Base-by-base conservation (phyloP, 768 basidiomycete species). In the Lyophyllum shimeji region DNA sequence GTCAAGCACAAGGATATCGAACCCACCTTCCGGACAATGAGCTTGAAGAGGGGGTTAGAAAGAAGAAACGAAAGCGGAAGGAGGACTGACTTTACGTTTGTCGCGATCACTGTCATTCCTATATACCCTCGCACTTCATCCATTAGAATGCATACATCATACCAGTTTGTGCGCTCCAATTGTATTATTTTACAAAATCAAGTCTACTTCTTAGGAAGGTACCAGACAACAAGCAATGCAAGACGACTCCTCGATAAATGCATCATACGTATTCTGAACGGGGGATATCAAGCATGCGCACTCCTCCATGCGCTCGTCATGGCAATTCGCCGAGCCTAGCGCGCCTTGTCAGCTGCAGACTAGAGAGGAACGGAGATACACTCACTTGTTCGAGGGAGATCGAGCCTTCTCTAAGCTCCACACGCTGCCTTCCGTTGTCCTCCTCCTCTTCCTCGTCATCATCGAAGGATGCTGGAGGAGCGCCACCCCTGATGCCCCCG, bases 371-470 rank as follows among this genome's bases (percentile, higher is more conserved):
- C 33, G 23, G 18, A 46, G 55, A 33, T 44, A 33, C 18, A 69
- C 79, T 24, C 62, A 93, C 94, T 82, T 98, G 96, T 61, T 98
- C 96, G 56, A 97, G 77, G 12, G 91, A 88, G 69, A 99, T 98
- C 27, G 87, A 85, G 63, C 87, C 90, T 65, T 93, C 90, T 61
- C 80, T 76, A 60, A 96, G 74, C 64, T 89, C 87, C 21, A 97
- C 83, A 60, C 76, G 83, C 69, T 94, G 90, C 63, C 78, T 78
- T 17, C 84, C 82, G 50, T n/a, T n/a, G n/a, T 82, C 76, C 0
- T 81, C 79, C 1, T 86, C 93, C 0, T 94, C 92, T 0, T 93
- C 90, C n/a, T 89, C 89, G 7, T 86, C 84, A 15, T 76, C 79
- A 46, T 82, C 82, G 54, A 78, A 78, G 12, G 58, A 56, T 15